Percentiles rank a stretch among this genome's conserved stretches.
These are phyloP conservation scores for Carex scoparia DNA, from an alignment of 176 grass and related monocot species.

Conservation along the genomic window DNA sequence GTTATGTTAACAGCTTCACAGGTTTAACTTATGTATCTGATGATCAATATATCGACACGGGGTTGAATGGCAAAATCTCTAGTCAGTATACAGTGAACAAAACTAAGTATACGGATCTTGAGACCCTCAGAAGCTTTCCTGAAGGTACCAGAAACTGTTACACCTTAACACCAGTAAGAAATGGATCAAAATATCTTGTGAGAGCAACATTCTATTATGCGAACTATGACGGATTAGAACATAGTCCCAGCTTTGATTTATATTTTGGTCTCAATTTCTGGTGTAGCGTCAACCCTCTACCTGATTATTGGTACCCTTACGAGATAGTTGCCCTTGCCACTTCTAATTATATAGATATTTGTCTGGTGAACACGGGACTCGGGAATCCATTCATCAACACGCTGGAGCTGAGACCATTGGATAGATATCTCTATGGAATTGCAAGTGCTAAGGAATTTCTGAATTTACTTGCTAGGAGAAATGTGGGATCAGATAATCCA, in stretches of 20 bases:
- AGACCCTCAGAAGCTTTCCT: conserved; percentile 37
- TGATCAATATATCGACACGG: conserved; percentile 32
- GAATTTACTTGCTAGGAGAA: not conserved
- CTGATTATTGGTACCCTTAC: not conserved
- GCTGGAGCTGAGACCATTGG: conserved; percentile 19
- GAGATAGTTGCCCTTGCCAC: conserved; percentile 22
- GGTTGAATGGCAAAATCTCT: conserved; percentile 43
- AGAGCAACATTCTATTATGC: conserved; percentile 38
- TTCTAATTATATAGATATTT: conserved; percentile 11
- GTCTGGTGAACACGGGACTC: conserved; percentile 31
- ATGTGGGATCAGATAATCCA: not conserved
- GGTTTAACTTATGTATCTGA: conserved; percentile 52
- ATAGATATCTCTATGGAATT: not conserved
- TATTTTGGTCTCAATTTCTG: conserved; percentile 33
- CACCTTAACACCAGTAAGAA: not conserved
- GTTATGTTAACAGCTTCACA: conserved; percentile 29
- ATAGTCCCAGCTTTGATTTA: conserved; percentile 16
- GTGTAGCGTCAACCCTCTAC: not conserved
- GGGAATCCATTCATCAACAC: conserved; percentile 41
- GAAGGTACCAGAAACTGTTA: conserved; percentile 27
- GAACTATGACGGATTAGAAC: conserved; percentile 16
- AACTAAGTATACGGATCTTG: not conserved
- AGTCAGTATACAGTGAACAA: not conserved
- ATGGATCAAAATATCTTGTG: conserved; percentile 10
- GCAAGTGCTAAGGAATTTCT: not conserved